Evolutionary conservation across 2,329 filamentous ascomycete genomes (phyloP).

Genomic region (Sclerotinia borealis): DNA sequence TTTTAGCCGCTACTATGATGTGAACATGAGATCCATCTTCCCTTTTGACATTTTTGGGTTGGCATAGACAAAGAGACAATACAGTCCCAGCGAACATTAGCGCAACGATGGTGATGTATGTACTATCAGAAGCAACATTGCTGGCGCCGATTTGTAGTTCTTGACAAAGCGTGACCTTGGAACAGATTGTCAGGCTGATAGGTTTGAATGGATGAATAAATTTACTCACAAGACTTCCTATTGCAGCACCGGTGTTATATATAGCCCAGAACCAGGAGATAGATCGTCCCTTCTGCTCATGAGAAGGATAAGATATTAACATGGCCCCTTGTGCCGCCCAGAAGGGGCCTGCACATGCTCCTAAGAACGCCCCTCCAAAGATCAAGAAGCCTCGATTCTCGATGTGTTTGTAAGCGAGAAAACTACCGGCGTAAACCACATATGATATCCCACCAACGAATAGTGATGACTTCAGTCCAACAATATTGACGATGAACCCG

Average conservation of each 20-base stretch:
- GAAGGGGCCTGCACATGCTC: constrained; percentile 67
- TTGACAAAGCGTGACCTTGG: constrained; percentile 58
- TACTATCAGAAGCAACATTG: constrained; percentile 17
- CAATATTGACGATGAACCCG: constrained; percentile 66
- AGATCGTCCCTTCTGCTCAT: constrained; percentile 74
- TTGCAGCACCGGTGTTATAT: constrained; percentile 14
- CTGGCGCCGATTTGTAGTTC: constrained; percentile 52
- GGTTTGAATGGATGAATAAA: neutral
- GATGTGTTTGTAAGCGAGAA: constrained; percentile 62
- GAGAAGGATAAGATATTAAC: constrained; percentile 80
- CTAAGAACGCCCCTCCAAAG: constrained; percentile 67
- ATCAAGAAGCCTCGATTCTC: constrained; percentile 55
- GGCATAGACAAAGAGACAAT: constrained; percentile 60
- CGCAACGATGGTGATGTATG: constrained; percentile 14
- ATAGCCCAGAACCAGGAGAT: constrained; percentile 41
- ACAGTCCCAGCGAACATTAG: constrained; percentile 42
- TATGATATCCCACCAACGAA: constrained; percentile 68
- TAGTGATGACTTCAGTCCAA: constrained; percentile 62
- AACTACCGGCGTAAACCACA: constrained; percentile 62
- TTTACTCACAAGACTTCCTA: constrained; percentile 14
- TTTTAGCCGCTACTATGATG: constrained; percentile 73
- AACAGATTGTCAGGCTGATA: neutral
- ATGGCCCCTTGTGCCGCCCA: constrained; percentile 79
- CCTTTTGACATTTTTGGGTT: constrained; percentile 65
- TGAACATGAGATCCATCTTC: constrained; percentile 65